These are phyloP conservation scores for Vigna reflexopilosa DNA, from an alignment of 306 rosid species.

Conservation along the genomic window DNA sequence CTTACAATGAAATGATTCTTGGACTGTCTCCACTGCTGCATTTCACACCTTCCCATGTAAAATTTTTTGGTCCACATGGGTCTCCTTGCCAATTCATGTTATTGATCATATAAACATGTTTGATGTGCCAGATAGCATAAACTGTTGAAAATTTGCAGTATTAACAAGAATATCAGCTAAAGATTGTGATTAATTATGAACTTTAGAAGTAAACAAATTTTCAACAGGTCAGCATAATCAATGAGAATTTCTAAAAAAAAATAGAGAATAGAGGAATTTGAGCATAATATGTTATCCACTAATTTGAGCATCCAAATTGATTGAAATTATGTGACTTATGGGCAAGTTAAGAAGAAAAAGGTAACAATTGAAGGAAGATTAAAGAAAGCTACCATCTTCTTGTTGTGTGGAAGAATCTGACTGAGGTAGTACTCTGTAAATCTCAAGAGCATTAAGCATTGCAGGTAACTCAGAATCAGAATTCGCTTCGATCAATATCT, in stretches of 20 bases:
- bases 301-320: neutral
- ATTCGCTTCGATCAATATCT: neutral
- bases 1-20: constrained; percentile 33
- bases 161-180: neutral
- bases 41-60: constrained; percentile 25
- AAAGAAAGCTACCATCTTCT: constrained; percentile 20
- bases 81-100: constrained; percentile 32
- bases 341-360: neutral
- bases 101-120: constrained; percentile 3
- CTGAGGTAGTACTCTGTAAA: neutral
- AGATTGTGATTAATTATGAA: neutral
- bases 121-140: constrained; percentile 14
- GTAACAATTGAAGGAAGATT: neutral
- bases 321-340: neutral
- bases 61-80: constrained; percentile 10
- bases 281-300: neutral
- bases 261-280: no score
- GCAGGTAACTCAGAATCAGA: constrained; percentile 4
- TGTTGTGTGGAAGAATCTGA: constrained; percentile 22
- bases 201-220: neutral
- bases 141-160: constrained; percentile 1
- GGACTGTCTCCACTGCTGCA: constrained; percentile 4
- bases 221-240: neutral
- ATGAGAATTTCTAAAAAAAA: neutral
- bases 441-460: constrained; percentile 43